Conservation (phyloP, 2,329 filamentous ascomycete genomes). For the Aphanocladium album region DNA sequence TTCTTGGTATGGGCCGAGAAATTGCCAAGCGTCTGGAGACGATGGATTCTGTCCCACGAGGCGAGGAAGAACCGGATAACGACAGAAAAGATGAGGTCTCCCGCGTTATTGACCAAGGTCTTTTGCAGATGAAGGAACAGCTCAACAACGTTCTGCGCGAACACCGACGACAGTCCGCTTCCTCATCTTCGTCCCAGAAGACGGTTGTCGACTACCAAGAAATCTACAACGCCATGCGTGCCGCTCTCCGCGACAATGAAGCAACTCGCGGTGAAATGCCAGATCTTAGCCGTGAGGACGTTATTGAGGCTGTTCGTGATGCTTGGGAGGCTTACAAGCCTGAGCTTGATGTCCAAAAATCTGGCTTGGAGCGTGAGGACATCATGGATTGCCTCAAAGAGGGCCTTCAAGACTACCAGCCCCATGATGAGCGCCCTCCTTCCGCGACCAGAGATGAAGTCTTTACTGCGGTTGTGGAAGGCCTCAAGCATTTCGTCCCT, state of each 20-base stretch:
- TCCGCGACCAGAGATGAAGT: slow-evolving; percentile 78
- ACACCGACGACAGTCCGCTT: slow-evolving; percentile 62
- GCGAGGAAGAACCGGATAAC: slow-evolving; percentile 42
- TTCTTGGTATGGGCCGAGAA: slow-evolving; percentile 90
- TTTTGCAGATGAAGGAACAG: slow-evolving; percentile 78
- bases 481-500: slow-evolving; percentile 73
- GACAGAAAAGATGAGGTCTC: slow-evolving; percentile 65
- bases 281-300: slow-evolving; percentile 68
- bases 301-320: slow-evolving; percentile 80
- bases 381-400: slow-evolving; percentile 82
- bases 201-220: slow-evolving; percentile 70
- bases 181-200: slow-evolving; percentile 56
- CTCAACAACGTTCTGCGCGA: slow-evolving; percentile 76
- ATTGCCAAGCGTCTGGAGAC: slow-evolving; percentile 83
- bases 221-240: slow-evolving; percentile 78
- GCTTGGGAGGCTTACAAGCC: slow-evolving; percentile 95
- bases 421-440: slow-evolving; percentile 45
- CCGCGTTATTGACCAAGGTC: slow-evolving; percentile 71
- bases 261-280: slow-evolving; percentile 34
- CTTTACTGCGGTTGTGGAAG: slow-evolving; percentile 78
- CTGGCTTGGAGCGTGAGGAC: slow-evolving; percentile 85
- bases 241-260: slow-evolving; percentile 62
- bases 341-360: slow-evolving; percentile 84
- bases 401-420: slow-evolving; percentile 71
- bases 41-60: slow-evolving; percentile 37